A percentile compares a stretch with the other conserved stretches of the same genome.
Conservation (phyloP, 2,329 filamentous ascomycete species). For the Balansia obtecta region DNA sequence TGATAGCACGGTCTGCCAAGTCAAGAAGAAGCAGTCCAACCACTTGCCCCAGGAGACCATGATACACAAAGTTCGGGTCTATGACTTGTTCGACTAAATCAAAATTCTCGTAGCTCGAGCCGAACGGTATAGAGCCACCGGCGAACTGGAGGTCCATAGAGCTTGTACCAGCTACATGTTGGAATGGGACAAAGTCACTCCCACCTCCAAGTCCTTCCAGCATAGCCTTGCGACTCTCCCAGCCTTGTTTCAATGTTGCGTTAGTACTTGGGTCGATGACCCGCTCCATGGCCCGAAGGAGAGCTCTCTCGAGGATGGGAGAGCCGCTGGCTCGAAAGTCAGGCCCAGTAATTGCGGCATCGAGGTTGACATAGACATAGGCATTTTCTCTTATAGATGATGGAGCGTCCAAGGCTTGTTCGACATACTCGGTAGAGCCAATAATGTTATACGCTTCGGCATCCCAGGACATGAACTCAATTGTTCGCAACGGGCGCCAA, state of each 20-base stretch:
- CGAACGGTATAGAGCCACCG: slow-evolving; percentile 54
- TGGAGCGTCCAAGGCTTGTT: slow-evolving; percentile 55
- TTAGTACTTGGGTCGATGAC: slow-evolving; percentile 63
- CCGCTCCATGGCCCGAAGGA: slow-evolving; percentile 62
- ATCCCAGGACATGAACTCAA: slow-evolving; percentile 96
- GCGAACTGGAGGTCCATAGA: slow-evolving; percentile 75
- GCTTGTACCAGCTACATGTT: slow-evolving; percentile 79
- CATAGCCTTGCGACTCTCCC: slow-evolving; percentile 50
- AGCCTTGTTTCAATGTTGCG: slow-evolving; percentile 59
- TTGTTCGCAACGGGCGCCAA: slow-evolving; percentile 87
- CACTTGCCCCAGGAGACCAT: slow-evolving; percentile 66
- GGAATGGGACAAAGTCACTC: slow-evolving; percentile 82
- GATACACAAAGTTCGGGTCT: slow-evolving; percentile 75
- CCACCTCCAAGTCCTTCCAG: slow-evolving; percentile 60
- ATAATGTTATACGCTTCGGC: slow-evolving; percentile 86
- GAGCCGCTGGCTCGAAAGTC: slow-evolving; percentile 70
- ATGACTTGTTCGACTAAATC: slow-evolving; percentile 71
- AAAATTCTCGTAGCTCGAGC: slow-evolving; percentile 83
- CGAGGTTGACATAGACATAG: slow-evolving; percentile 85
- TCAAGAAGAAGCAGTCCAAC: slow-evolving; percentile 76
- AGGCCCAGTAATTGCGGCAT: slow-evolving; percentile 63
- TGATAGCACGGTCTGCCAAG: slow-evolving; percentile 64
- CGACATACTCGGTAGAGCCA: slow-evolving; percentile 89
- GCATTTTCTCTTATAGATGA: slow-evolving; percentile 54
- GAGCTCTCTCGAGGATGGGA: slow-evolving; percentile 61